A percentile compares a stretch with the other conserved stretches of the same genome.
Conservation (phyloP, 83 land plant genomes). For the Thuja plicata region DNA sequence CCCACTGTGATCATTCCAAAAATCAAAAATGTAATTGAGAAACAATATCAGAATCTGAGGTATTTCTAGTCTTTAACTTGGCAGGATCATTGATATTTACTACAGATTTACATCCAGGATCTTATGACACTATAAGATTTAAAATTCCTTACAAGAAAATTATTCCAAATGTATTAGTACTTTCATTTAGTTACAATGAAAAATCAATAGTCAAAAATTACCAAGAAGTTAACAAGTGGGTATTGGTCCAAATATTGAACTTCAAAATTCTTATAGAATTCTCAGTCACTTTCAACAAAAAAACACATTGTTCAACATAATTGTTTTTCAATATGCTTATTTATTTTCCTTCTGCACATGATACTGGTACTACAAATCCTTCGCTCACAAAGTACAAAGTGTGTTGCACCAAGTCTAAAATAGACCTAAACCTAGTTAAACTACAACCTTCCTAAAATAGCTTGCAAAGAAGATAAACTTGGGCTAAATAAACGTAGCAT, state of each 20-base stretch:
- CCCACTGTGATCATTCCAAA: slow-evolving; percentile 49
- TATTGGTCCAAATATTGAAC: background rate
- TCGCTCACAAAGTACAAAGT: background rate
- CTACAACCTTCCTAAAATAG: no score
- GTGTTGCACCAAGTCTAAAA: no score
- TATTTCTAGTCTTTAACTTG: background rate
- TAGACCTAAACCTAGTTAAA: no score
- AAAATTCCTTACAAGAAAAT: no score
- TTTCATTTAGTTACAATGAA: no score
- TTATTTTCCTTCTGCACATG: background rate
- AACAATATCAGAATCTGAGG: background rate
- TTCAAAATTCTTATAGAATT: background rate
- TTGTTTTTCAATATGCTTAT: background rate
- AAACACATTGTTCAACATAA: background rate
- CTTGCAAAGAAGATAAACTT: background rate
- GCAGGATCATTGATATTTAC: background rate
- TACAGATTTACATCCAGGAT: background rate
- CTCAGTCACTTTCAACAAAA: background rate
- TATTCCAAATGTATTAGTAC: no score
- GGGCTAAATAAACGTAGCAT: background rate
- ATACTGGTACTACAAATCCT: background rate
- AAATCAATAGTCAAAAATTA: background rate
- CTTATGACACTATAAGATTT: background rate
- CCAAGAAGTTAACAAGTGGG: background rate
- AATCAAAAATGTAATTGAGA: background rate